Evolutionary conservation across 23 red algal species (phyloP).

Genomic region (Chondrus crispus): DNA sequence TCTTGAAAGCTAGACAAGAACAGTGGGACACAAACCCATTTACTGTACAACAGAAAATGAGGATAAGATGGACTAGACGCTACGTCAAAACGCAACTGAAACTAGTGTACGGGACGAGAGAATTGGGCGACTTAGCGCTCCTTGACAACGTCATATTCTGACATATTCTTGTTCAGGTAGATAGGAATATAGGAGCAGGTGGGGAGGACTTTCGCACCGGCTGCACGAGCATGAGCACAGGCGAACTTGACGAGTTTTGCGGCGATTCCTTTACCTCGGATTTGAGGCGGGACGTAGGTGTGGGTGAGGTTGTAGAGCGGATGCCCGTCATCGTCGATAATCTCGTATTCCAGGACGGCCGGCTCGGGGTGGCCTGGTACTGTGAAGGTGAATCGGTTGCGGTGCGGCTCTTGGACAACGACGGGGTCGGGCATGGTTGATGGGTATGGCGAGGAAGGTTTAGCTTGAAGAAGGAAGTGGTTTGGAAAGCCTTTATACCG

Average conservation of each 20-base stretch:
- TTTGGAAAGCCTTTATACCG: too few relatives aligned
- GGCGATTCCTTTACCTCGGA: slow-evolving; percentile 59
- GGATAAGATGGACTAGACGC: too few relatives aligned
- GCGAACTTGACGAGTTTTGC: slow-evolving; percentile 47
- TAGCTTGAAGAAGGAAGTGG: too few relatives aligned
- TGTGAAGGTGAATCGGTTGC: not conserved
- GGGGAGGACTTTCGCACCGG: slow-evolving; percentile 38
- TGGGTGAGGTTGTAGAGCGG: slow-evolving; percentile 25
- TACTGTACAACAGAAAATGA: too few relatives aligned
- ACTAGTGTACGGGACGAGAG: too few relatives aligned
- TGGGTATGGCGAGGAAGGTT: too few relatives aligned
- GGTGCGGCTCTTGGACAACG: not conserved
- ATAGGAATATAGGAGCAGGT: slow-evolving; percentile 67
- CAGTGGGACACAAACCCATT: too few relatives aligned
- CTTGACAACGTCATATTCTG: slow-evolving; percentile 33
- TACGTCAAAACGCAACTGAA: too few relatives aligned
- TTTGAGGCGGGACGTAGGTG: slow-evolving; percentile 55
- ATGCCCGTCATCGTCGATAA: not conserved
- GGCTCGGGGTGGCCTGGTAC: not conserved
- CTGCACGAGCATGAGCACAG: slow-evolving; percentile 24
- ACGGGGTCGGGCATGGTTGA: not conserved
- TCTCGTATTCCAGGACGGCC: slow-evolving; percentile 34
- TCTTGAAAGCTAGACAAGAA: too few relatives aligned
- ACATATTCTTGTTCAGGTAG: slow-evolving; percentile 38
- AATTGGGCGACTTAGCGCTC: not conserved